Percentiles rank a stretch among this genome's conserved stretches.
phyloP scores from a whole-genome alignment of 179 eudicot species.

The Gypsophila paniculata region DNA sequence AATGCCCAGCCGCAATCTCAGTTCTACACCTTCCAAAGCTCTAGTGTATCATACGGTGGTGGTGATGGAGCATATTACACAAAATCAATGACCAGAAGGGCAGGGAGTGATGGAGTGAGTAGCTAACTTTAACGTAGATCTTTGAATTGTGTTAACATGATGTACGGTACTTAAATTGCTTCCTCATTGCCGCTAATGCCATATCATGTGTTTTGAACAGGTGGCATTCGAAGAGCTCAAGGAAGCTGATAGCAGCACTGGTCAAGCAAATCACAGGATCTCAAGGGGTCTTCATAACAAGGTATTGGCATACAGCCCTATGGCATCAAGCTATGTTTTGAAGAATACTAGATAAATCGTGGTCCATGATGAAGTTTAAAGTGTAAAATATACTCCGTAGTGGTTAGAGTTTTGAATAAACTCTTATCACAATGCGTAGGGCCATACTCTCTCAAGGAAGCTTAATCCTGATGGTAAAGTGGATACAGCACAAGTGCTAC shows the following conservation, averaged over 20 bases:
- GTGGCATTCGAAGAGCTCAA: constrained; percentile 69
- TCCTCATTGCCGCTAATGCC: not conserved
- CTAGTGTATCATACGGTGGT: constrained; percentile 63
- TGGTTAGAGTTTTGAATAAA: not conserved
- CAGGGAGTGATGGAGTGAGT: constrained; percentile 85
- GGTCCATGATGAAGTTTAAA: too few relatives aligned
- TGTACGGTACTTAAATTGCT: constrained; percentile 4
- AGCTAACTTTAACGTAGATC: not conserved
- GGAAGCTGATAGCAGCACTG: constrained; percentile 74
- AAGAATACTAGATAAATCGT: too few relatives aligned
- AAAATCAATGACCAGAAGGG: constrained; percentile 57
- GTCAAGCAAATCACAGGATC: constrained; percentile 75
- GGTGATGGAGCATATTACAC: constrained; percentile 69
- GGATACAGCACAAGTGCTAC: constrained; percentile 70
- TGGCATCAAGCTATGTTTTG: too few relatives aligned
- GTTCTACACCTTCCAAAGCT: constrained; percentile 75
- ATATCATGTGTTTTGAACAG: constrained; percentile 32
- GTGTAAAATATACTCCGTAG: too few relatives aligned
- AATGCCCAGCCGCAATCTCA: constrained; percentile 37
- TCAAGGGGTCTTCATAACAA: constrained; percentile 75
- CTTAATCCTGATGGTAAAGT: constrained; percentile 81
- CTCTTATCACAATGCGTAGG: constrained; percentile 35
- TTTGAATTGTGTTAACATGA: constrained; percentile 2
- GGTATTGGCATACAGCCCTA: constrained; percentile 34
- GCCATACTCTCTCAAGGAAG: constrained; percentile 76